A percentile compares a stretch with the other conserved stretches of the same genome.
Evolutionary conservation across 2,329 filamentous ascomycete genomes (phyloP).

Genomic region (Diaporthe velutina): DNA sequence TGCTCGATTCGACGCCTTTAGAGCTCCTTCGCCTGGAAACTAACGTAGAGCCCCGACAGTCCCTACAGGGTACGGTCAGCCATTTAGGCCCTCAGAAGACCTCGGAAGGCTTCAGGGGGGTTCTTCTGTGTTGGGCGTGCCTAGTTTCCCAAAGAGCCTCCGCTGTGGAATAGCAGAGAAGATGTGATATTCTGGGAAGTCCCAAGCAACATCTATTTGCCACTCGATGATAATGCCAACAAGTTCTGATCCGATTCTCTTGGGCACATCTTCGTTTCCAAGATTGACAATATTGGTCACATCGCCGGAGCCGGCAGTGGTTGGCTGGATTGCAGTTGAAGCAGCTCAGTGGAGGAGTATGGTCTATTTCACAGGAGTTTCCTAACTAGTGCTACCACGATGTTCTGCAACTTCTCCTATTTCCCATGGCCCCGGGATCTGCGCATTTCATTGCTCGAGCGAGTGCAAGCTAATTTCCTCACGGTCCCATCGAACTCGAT

Average conservation of each 20-base stretch:
- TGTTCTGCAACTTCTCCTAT: too few species aligned
- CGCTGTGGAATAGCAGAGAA: background rate
- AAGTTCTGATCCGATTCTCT: accelerated
- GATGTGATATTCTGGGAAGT: background rate
- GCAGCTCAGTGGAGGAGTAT: background rate
- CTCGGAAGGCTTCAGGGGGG: background rate
- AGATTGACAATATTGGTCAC: too few species aligned
- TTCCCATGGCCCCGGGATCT: background rate
- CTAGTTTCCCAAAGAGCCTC: background rate
- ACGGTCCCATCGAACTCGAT: background rate
- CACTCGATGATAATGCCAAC: background rate
- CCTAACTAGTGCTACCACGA: too few species aligned
- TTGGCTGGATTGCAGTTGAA: background rate
- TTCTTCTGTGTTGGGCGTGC: background rate
- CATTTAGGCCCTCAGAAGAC: background rate
- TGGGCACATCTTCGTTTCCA: background rate
- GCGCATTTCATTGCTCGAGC: background rate
- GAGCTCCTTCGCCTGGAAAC: background rate
- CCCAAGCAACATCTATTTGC: background rate
- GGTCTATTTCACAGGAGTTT: too few species aligned
- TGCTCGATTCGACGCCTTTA: background rate
- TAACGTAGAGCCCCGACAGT: background rate
- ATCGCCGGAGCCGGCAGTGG: background rate
- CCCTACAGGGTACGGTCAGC: too few species aligned
- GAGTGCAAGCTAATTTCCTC: background rate